Conservation (phyloP, 1,284 basidiomycete species). For the Cutaneotrichosporon arboriforme region DNA sequence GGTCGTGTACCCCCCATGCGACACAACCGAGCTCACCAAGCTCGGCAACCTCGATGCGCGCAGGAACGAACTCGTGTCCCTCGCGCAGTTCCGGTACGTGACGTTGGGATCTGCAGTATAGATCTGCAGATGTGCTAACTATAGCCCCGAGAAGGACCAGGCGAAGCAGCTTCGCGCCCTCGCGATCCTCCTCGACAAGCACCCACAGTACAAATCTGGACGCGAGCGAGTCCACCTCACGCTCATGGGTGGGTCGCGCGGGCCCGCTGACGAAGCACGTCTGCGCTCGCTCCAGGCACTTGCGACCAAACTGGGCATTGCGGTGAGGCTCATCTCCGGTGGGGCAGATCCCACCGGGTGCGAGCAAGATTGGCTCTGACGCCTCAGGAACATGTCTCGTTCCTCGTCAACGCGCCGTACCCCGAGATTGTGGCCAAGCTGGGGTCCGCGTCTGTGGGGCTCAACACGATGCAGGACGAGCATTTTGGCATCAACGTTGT, state of each 20-base stretch:
- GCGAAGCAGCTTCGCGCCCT: slow-evolving; percentile 71
- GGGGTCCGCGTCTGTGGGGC: slow-evolving; percentile 68
- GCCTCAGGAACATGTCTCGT: slow-evolving; percentile 63
- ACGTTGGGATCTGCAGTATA: too few relatives aligned
- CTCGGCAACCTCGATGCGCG: slow-evolving; percentile 59
- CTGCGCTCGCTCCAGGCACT: slow-evolving; percentile 60
- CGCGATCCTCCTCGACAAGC: slow-evolving; percentile 55
- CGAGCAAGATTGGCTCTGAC: background rate
- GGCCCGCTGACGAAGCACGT: slow-evolving; percentile 66
- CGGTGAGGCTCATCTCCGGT: slow-evolving; percentile 51
- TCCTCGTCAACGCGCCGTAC: slow-evolving; percentile 80
- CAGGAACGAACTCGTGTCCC: slow-evolving; percentile 67
- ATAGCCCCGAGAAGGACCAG: slow-evolving; percentile 86
- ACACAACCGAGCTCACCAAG: slow-evolving; percentile 65
- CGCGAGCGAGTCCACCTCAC: slow-evolving; percentile 25
- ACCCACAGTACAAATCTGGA: slow-evolving; percentile 55
- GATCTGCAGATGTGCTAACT: background rate
- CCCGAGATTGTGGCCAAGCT: slow-evolving; percentile 64
- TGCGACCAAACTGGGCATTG: slow-evolving; percentile 60
- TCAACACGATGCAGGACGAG: slow-evolving; percentile 98
- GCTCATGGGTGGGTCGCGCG: slow-evolving; percentile 78
- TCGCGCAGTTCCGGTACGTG: slow-evolving; percentile 81
- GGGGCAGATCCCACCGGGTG: background rate
- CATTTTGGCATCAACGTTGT: slow-evolving; percentile 99
- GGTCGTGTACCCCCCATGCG: slow-evolving; percentile 88